phyloP scores from a whole-genome alignment of 495 filamentous ascomycete genomes.

The Parathielavia appendiculata region DNA sequence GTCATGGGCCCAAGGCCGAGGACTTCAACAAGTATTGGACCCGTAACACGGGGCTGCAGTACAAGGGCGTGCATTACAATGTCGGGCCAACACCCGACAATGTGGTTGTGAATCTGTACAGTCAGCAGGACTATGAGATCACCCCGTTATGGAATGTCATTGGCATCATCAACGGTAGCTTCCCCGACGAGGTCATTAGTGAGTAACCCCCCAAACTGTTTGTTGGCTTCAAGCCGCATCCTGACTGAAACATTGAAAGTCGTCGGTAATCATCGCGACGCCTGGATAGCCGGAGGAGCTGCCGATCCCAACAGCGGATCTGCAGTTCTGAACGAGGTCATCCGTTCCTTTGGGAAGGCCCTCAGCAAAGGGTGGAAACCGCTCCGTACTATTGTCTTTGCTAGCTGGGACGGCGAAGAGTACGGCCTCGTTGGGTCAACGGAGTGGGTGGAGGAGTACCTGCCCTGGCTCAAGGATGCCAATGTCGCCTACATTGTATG shows the following conservation, averaged over 20 bases:
- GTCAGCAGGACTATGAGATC: slow-evolving; percentile 81
- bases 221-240: neutral
- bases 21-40: slow-evolving; percentile 69
- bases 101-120: slow-evolving; percentile 74
- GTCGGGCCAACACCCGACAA: slow-evolving; percentile 79
- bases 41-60: slow-evolving; percentile 64
- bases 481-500: slow-evolving; percentile 71
- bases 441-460: slow-evolving; percentile 91
- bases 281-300: slow-evolving; percentile 86
- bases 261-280: slow-evolving; percentile 93
- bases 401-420: slow-evolving; percentile 91
- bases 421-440: slow-evolving; percentile 91
- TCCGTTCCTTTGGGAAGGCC: slow-evolving; percentile 75
- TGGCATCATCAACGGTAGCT: slow-evolving; percentile 86
- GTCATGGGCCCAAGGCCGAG: slow-evolving; percentile 71
- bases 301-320: slow-evolving; percentile 87
- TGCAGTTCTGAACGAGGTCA: slow-evolving; percentile 80
- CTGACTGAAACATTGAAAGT: slow-evolving; percentile 34
- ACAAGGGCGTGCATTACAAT: slow-evolving; percentile 86
- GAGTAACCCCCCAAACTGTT: neutral
- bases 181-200: slow-evolving; percentile 64
- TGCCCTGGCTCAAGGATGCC: slow-evolving; percentile 73
- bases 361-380: slow-evolving; percentile 82
- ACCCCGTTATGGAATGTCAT: slow-evolving; percentile 95
- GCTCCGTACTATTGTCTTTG: slow-evolving; percentile 85